Evolutionary conservation across 2,329 filamentous ascomycete species (phyloP).

Genomic region (Neofusicoccum ribis): DNA sequence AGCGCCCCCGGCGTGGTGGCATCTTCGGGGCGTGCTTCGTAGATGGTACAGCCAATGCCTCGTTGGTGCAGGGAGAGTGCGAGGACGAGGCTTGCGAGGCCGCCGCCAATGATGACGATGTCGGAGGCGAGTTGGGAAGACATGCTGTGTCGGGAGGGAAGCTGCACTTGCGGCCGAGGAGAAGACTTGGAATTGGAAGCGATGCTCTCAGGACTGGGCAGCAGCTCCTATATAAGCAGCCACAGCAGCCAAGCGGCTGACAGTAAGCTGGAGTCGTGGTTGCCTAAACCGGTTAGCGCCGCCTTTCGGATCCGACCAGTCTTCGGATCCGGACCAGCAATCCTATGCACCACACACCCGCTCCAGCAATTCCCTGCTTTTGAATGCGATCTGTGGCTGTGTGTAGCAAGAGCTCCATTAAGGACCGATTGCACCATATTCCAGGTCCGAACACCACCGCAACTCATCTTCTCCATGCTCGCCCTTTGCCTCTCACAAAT

Average conservation of each 20-base stretch:
- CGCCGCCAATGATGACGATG: conserved; percentile 50
- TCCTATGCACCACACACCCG: background rate
- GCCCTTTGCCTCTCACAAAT: too few relatives aligned
- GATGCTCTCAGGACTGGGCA: too few relatives aligned
- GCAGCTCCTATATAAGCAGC: background rate
- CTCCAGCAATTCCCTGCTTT: too few relatives aligned
- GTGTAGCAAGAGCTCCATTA: too few relatives aligned
- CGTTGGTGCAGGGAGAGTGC: conserved; percentile 56
- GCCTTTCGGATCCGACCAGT: background rate
- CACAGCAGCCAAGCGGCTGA: too few relatives aligned
- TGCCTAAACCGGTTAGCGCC: background rate
- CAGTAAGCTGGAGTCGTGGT: background rate
- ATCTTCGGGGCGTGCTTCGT: conserved; percentile 25
- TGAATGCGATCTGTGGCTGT: too few relatives aligned
- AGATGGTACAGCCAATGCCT: conserved; percentile 47
- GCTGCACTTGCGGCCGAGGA: background rate
- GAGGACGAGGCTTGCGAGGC: conserved; percentile 53
- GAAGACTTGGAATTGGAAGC: background rate
- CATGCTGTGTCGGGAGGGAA: background rate
- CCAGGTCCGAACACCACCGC: too few relatives aligned
- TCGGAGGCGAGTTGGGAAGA: conserved; percentile 16
- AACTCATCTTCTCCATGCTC: too few relatives aligned
- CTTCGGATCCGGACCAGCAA: background rate
- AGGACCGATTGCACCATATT: too few relatives aligned
- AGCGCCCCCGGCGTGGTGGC: conserved; percentile 47